phyloP scores from a whole-genome alignment of 345 rosid genomes.

The Populus alba region DNA sequence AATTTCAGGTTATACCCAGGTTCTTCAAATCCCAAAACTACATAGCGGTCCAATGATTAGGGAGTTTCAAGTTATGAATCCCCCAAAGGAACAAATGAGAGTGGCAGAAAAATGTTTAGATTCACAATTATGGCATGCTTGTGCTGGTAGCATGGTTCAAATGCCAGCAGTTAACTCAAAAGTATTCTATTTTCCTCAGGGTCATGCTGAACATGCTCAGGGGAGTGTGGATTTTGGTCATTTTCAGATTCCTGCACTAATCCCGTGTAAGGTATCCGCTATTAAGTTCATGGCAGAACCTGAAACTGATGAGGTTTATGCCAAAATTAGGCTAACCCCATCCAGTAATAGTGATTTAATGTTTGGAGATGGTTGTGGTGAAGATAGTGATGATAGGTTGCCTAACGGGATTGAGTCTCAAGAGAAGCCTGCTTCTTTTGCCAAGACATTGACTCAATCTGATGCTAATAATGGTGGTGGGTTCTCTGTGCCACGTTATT shows the following conservation, averaged over 20 bases:
- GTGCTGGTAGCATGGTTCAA: slow-evolving; percentile 96
- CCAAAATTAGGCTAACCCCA: slow-evolving; percentile 62
- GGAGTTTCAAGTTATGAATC: slow-evolving; percentile 22
- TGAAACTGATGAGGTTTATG: slow-evolving; percentile 89
- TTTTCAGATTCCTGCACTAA: slow-evolving; percentile 45
- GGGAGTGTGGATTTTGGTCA: slow-evolving; percentile 53
- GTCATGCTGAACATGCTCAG: slow-evolving; percentile 88
- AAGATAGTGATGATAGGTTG: slow-evolving; percentile 34
- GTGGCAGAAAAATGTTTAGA: slow-evolving; percentile 62
- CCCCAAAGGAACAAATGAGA: slow-evolving; percentile 26
- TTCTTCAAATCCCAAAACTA: background rate
- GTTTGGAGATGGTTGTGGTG: slow-evolving; percentile 22
- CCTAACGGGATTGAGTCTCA: slow-evolving; percentile 34
- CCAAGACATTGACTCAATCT: slow-evolving; percentile 91
- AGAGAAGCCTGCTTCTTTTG: slow-evolving; percentile 82
- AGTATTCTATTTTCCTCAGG: slow-evolving; percentile 89
- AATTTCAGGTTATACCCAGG: background rate
- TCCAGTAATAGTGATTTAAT: slow-evolving; percentile 35
- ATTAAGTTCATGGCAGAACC: slow-evolving; percentile 80
- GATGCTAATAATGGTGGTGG: slow-evolving; percentile 99
- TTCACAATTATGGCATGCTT: slow-evolving; percentile 98
- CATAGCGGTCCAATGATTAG: slow-evolving; percentile 13
- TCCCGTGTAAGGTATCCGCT: slow-evolving; percentile 60
- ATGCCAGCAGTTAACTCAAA: slow-evolving; percentile 77
- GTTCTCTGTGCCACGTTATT: slow-evolving; percentile 94